Percentiles rank a stretch among this genome's conserved stretches.
phyloP scores from a whole-genome alignment of 805 yeast genomes.

The Metschnikowia bowlesiae region DNA sequence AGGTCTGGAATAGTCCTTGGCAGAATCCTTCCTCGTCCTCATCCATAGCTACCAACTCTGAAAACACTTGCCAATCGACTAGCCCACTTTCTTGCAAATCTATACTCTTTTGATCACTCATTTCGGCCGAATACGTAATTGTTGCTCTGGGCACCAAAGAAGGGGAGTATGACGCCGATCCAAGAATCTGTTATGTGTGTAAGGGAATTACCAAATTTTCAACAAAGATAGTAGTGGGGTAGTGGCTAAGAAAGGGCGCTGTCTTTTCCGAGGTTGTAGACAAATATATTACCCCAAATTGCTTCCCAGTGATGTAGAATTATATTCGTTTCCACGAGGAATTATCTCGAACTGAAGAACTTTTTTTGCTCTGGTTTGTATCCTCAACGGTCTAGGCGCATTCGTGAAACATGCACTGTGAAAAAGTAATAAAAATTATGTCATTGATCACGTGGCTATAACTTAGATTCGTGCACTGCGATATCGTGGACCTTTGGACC shows the following conservation, averaged over 20 bases:
- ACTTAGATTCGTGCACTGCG: not conserved
- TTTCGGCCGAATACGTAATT: not conserved
- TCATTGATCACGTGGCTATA: conserved; percentile 2
- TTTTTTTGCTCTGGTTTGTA: conserved; percentile 1
- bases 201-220: not conserved
- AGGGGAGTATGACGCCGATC: not conserved
- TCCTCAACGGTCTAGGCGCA: conserved; percentile 6
- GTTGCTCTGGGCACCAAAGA: not conserved
- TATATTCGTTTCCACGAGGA: not conserved
- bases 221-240: not conserved
- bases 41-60: conserved; percentile 90
- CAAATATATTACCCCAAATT: not conserved
- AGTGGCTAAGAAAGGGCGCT: not conserved
- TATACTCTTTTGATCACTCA: conserved; percentile 15
- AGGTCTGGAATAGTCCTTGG: conserved; percentile 69
- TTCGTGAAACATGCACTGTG: conserved; percentile 3
- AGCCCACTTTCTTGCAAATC: conserved; percentile 51
- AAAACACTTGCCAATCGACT: conserved; percentile 84
- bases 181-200: not conserved
- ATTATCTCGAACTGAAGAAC: not conserved
- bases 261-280: not conserved
- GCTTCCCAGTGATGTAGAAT: not conserved
- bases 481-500: not conserved
- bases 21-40: conserved; percentile 94
- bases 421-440: conserved; percentile 4